Evolutionary conservation across 306 rosid species (phyloP), one percentile per base, ranked within the genome.

Genomic region (Cicer judaicum): DNA sequence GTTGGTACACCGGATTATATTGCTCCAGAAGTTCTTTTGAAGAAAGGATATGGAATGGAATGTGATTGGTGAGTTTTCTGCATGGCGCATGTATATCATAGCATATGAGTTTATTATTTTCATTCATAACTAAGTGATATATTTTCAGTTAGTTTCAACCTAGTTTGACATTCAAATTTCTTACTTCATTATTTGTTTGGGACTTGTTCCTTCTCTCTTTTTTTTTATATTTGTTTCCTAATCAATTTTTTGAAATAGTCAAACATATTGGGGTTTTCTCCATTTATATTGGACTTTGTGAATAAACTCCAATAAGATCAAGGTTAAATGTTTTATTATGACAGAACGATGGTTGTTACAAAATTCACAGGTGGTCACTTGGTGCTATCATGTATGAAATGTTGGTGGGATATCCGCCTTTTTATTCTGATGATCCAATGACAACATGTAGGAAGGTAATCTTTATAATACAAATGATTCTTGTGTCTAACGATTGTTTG

Each of bases 381-480:
- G 99, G 99, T 75, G 99, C 99, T 76, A 95, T 95, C 67, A 95
- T 92, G 99, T 95, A 83, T 80, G 99, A 95, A 89, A 95, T 95
- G 99, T 81, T 95, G 34, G 97, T 95, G 54, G 99, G 99, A 11
- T 95, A 87, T 70, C 99, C 99, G 2, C 99, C 99, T 38, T 95
- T 95, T 82, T 95, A 92, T 88, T 95, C 99, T 36, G 99, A 95
- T 81, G 99, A 95, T 83, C 97, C 99, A 48, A 89, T 95, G 98
- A 82, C 97, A 61, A 95, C 99, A 16, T 95, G 99, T 78, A 91
- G 98, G 79, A 92, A 92, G 98, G 99, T 95, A 84, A 77, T 68
- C 50, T 70, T 78, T 53, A 43, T 46, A 39, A 69, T 73, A 63
- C 67, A 78, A 56, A 69, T 73, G 54, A 8, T 69, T 56, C 40